Percentiles rank a stretch among this genome's conserved stretches.
Evolutionary conservation across 176 grass and related monocot species (phyloP).

Genomic region (Carex cristatella): DNA sequence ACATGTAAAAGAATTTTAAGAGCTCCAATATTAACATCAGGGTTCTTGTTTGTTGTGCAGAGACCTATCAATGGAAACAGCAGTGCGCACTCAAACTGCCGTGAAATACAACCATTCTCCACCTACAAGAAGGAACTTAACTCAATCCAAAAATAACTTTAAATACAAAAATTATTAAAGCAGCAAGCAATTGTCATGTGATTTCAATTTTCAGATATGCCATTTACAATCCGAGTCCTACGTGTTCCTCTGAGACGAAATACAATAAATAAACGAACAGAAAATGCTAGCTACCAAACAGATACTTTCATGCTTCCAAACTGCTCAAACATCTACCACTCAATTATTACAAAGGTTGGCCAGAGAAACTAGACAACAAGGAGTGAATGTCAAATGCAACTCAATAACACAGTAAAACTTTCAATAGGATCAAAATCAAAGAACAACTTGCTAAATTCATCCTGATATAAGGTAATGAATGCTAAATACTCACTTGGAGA

Average conservation of each 20-base stretch:
- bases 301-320: background rate
- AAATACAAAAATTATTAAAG: background rate
- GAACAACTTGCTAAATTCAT: background rate
- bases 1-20: slow-evolving; percentile 99
- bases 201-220: background rate
- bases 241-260: background rate
- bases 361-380: background rate
- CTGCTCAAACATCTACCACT: background rate
- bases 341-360: slow-evolving; percentile 1
- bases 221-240: background rate
- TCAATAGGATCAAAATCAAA: background rate
- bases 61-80: slow-evolving; percentile 80
- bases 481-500: slow-evolving; percentile 39
- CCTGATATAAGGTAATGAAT: background rate
- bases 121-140: slow-evolving; percentile 41
- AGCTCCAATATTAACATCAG: slow-evolving; percentile 74
- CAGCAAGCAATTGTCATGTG: background rate
- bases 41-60: slow-evolving; percentile 70
- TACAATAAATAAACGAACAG: background rate
- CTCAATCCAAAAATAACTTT: slow-evolving; percentile 10
- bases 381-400: background rate
- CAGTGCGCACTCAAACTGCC: slow-evolving; percentile 85
- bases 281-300: background rate
- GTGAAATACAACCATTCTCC: slow-evolving; percentile 38
- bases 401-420: background rate